These are phyloP conservation scores for Centrapalus pauciflorus DNA, from an alignment of 129 eudicot species.

Conservation along the genomic window DNA sequence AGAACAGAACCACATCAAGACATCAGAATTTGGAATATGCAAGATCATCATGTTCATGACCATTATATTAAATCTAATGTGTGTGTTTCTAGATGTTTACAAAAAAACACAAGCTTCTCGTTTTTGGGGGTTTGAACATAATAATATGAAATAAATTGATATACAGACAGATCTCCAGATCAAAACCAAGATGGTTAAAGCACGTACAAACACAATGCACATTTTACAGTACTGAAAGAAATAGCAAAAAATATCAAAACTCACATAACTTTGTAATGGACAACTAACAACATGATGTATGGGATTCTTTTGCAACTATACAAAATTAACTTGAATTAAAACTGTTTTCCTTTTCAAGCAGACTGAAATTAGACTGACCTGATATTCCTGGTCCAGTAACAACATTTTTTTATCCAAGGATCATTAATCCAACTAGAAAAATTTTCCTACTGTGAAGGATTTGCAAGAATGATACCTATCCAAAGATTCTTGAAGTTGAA, in stretches of 20 bases:
- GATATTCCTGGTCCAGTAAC: background rate
- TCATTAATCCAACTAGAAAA: conserved; percentile 12
- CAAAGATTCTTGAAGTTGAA: conserved; percentile 76
- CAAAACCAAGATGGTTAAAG: background rate
- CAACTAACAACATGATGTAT: background rate
- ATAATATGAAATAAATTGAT: background rate
- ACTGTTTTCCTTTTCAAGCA: background rate
- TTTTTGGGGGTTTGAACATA: background rate
- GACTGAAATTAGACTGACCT: conserved; percentile 4
- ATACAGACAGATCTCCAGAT: background rate
- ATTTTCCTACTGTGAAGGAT: conserved; percentile 1
- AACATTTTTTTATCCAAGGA: background rate
- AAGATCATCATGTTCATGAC: too few relatives aligned
- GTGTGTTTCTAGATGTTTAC: too few relatives aligned
- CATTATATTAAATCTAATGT: too few relatives aligned
- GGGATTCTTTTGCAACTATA: conserved; percentile 6
- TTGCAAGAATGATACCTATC: conserved; percentile 51
- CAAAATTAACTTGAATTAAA: background rate
- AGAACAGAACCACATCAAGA: too few relatives aligned
- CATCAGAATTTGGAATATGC: too few relatives aligned
- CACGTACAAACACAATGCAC: background rate
- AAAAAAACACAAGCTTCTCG: background rate
- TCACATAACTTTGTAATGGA: background rate
- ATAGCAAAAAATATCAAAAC: background rate
- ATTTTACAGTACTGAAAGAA: background rate